Evolutionary conservation across 305 asterid genomes (phyloP).

Genomic region (Fraxinus dipetala): DNA sequence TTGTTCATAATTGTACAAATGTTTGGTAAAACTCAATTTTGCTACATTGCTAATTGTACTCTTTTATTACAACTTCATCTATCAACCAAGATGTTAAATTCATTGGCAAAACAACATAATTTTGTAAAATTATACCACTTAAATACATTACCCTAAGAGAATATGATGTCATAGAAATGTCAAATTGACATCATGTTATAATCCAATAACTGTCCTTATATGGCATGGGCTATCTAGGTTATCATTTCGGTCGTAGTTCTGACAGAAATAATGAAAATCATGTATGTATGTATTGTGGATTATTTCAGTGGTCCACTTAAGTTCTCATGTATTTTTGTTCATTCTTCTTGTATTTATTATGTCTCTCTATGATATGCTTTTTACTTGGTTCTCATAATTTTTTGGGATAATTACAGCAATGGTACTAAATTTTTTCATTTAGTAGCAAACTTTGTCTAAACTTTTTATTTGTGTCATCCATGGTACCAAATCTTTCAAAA

Average conservation of each 20-base stretch:
- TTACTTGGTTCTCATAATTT: slow-evolving; percentile 30
- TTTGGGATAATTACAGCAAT: no score
- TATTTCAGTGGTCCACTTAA: slow-evolving; percentile 16
- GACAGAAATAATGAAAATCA: slow-evolving; percentile 19
- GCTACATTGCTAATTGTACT: no score
- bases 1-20: no score
- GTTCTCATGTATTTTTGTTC: not conserved
- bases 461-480: no score
- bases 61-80: no score
- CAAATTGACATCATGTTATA: slow-evolving; percentile 57
- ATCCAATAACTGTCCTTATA: slow-evolving; percentile 35
- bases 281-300: not conserved
- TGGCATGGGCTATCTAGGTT: slow-evolving; percentile 39
- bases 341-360: slow-evolving; percentile 11
- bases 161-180: slow-evolving; percentile 60
- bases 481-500: no score
- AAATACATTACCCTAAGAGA: not conserved
- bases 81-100: no score
- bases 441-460: no score
- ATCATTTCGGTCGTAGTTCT: slow-evolving; percentile 35
- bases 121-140: no score
- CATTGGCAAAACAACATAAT: no score
- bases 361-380: slow-evolving; percentile 16
- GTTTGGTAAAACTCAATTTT: no score
- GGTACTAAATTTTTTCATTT: no score